phyloP scores from a whole-genome alignment of 2,329 filamentous ascomycete species.

The Trichoderma brevicompactum region DNA sequence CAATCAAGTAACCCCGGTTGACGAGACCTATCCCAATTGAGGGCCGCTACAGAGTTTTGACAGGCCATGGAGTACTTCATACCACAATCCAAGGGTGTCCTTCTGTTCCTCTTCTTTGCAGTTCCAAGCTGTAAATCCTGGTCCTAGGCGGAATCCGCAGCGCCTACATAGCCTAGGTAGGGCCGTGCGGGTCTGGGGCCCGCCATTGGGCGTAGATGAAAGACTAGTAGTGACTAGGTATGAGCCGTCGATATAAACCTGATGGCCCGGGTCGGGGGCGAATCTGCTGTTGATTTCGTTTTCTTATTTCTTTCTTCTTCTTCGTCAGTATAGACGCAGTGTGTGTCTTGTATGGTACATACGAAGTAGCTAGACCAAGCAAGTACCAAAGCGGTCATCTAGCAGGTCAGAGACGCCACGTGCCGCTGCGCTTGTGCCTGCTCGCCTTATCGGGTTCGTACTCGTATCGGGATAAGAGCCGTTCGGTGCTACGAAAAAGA shows the following conservation, averaged over 20 bases:
- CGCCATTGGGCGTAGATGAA: conserved; percentile 23
- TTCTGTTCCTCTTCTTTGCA: neutral
- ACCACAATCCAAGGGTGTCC: neutral
- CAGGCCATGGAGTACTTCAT: neutral
- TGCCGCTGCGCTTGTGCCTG: conserved; percentile 9
- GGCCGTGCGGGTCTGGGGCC: conserved; percentile 18
- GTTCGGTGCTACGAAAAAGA: conserved; percentile 9
- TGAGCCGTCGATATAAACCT: conserved; percentile 4
- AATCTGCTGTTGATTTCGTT: neutral
- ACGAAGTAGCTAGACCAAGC: too few relatives aligned
- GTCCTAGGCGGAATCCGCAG: conserved; percentile 3
- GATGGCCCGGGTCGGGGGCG: neutral
- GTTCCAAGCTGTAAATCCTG: neutral
- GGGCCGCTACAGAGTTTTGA: neutral
- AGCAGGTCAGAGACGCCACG: conserved; percentile 16
- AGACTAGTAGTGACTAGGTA: conserved; percentile 1
- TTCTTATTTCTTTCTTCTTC: neutral
- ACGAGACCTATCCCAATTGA: neutral
- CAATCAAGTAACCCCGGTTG: neutral
- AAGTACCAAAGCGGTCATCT: neutral
- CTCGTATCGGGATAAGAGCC: conserved; percentile 6
- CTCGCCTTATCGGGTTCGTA: conserved; percentile 27
- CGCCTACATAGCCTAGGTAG: neutral
- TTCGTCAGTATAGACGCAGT: neutral
- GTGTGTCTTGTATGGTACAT: too few relatives aligned